Base-by-base conservation (phyloP, 1,139 yeast genomes). In the Komagataea norvegica region DNA sequence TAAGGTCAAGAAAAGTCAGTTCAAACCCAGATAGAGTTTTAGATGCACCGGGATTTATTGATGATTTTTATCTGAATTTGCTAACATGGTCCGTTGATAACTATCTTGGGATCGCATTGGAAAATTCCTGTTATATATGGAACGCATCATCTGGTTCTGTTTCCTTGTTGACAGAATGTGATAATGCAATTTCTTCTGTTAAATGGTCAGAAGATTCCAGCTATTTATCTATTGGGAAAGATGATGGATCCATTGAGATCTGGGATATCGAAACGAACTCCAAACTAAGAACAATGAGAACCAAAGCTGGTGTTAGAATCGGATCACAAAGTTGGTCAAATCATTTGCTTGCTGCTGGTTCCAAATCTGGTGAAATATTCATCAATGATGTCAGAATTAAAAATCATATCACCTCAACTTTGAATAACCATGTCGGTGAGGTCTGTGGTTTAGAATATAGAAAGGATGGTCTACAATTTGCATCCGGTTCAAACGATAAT, bases 401-500 rank as follows among this genome's bases (percentile, higher is more conserved):
- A 25, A 68, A 77, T 40, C 97, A 91, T 62, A 69, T 83, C 30
- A 77, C 81, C 2, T 56, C 72, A 10, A 72, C 70, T 36, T 68
- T 77, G 57, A 70, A 69, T 41, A 71, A 76, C 42, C 98, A 91
- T 57, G 66, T 72, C 41, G 96, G 95, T 4, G 98, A 91, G 62
- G 81, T 91, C 21, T 91, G 98, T 64, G 98, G 98, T 1, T 67
- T 91, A 26, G 84, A 83, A 49, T 91, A 95, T 77, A 74, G 91
- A 44, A 54, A 66, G 5, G 97, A 89, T 57, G 96, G 96, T 2
- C 66, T 74, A 44, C 95, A 86, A 57, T 70, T 89, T 46, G 94
- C 94, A 2, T 77, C 89, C 9, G 98, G 98, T 11, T 96, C 97
- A 22, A 91, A 91, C 59, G 98, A 91, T 59, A 91, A 91, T 58